A percentile compares a stretch with the other conserved stretches of the same genome.
These are phyloP conservation scores for Leccinellum albellum DNA, from an alignment of 768 basidiomycete genomes.

Conservation along the genomic window DNA sequence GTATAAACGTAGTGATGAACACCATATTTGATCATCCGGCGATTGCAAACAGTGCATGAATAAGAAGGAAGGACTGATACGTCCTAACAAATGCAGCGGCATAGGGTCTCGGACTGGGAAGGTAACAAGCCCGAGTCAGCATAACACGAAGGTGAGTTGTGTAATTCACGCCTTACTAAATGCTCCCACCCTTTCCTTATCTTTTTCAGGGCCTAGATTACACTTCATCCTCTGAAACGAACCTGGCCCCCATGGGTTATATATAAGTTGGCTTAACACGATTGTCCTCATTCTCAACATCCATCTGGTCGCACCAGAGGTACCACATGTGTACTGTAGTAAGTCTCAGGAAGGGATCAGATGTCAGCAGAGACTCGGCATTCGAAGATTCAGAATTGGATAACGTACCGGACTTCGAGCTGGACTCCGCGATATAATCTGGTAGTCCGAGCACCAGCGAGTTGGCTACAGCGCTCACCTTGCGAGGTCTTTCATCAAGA, in stretches of 20 bases:
- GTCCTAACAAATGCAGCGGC: too few species aligned
- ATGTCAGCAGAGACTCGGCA: too few species aligned
- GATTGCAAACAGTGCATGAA: neutral
- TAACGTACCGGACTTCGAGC: conserved; percentile 16
- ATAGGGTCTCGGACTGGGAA: too few species aligned
- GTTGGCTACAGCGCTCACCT: conserved; percentile 1
- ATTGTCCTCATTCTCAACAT: neutral
- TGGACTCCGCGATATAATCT: conserved; percentile 15
- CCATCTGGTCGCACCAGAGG: neutral
- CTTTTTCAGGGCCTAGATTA: neutral
- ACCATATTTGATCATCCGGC: neutral
- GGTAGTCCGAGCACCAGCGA: conserved; percentile 18
- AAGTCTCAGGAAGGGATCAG: neutral
- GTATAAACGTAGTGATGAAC: conserved; percentile 12
- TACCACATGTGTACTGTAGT: conserved; percentile 3
- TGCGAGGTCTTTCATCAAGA: conserved; percentile 6
- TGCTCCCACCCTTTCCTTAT: neutral
- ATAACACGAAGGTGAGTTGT: too few species aligned
- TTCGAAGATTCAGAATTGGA: neutral
- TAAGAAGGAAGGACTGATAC: neutral
- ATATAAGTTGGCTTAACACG: too few species aligned
- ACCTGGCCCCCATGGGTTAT: too few species aligned
- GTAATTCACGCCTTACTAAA: neutral
- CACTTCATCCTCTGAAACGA: neutral
- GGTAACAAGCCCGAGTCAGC: too few species aligned